phyloP scores from a whole-genome alignment of 176 grass and related monocot genomes.

The Triticum urartu region DNA sequence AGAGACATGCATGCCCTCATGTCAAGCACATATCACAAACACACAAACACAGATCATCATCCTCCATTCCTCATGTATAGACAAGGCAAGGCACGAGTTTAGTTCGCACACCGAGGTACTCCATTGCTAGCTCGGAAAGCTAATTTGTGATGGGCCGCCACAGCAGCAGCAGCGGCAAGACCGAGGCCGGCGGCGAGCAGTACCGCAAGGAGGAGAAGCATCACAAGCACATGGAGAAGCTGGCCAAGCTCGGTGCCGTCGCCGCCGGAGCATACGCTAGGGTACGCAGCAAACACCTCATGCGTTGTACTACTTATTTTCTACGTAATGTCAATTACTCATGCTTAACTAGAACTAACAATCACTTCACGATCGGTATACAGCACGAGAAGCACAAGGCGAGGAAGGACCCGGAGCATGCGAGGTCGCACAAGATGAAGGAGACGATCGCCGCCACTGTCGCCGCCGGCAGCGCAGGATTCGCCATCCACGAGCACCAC shows the following conservation, averaged over 20 bases:
- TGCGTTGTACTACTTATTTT: too few species aligned
- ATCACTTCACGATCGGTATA: neutral
- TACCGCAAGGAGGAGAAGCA: slow-evolving; percentile 61
- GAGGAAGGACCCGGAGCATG: slow-evolving; percentile 68
- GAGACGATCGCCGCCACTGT: slow-evolving; percentile 61
- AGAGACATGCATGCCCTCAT: too few species aligned
- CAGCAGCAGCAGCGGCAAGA: neutral
- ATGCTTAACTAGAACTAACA: too few species aligned
- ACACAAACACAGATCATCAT: too few species aligned
- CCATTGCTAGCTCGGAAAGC: too few species aligned
- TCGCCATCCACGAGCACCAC: slow-evolving; percentile 70
- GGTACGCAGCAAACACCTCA: neutral
- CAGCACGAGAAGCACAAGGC: slow-evolving; percentile 86
- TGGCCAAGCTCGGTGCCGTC: slow-evolving; percentile 45
- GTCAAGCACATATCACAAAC: too few species aligned
- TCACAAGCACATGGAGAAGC: slow-evolving; percentile 71
- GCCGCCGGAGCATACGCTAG: slow-evolving; percentile 64
- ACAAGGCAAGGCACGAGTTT: too few species aligned
- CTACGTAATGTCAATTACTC: too few species aligned
- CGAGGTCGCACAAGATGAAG: slow-evolving; percentile 44
- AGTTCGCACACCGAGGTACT: too few species aligned
- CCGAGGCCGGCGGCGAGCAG: neutral
- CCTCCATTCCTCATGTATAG: too few species aligned
- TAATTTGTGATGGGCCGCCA: neutral
- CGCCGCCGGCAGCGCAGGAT: slow-evolving; percentile 46